Evolutionary conservation across 2,329 filamentous ascomycete genomes (phyloP), one percentile per base, ranked within the genome.

Genomic region (Colletotrichum karsti): DNA sequence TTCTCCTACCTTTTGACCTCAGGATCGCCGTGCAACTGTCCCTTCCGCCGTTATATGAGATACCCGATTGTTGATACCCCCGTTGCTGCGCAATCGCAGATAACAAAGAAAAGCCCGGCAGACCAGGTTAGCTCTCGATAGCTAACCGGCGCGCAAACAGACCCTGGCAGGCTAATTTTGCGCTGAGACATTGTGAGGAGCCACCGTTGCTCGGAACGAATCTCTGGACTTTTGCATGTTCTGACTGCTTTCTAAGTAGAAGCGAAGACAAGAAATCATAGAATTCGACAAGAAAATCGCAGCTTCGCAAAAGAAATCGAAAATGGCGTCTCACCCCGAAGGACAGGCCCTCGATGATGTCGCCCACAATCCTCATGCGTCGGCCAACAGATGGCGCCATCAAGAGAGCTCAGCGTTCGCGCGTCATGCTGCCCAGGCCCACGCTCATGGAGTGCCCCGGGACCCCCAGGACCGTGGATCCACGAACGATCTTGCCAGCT

Each of bases 391-490:
- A 72, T 91, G 89, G 89, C 85, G 89, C 62, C 89, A 91, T 74
- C 87, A 90, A 74, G 89, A 91, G 75, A 91, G 89, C 1, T 80
- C 81, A 12, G 81, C 87, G 35, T 91, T 83, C 74, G 82, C 83
- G 55, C 82, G 83, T 56, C 80, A 85, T 74, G 87, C 86, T 35
- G 81, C 61, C 55, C 28, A 62, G 18, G 82, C 61, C 58, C 33
- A 66, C 18, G 63, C 63, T 44, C 56, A 39, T 26, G 63, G 54
- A n/a, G 70, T 72, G 66, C 79, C 81, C 63, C 82, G 83, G 66
- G 80, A 83, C 37, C 78, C 81, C 54, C 79, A 83, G 56, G 76
- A 78, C 37, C 77, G 76, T 70, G 77, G 80, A 63, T 80, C 79
- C 63, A 86, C 86, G 28, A 80, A 77, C 72, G 85, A 88, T 61